phyloP scores from a whole-genome alignment of 2,329 filamentous ascomycete genomes.

The Colletotrichum navitas region DNA sequence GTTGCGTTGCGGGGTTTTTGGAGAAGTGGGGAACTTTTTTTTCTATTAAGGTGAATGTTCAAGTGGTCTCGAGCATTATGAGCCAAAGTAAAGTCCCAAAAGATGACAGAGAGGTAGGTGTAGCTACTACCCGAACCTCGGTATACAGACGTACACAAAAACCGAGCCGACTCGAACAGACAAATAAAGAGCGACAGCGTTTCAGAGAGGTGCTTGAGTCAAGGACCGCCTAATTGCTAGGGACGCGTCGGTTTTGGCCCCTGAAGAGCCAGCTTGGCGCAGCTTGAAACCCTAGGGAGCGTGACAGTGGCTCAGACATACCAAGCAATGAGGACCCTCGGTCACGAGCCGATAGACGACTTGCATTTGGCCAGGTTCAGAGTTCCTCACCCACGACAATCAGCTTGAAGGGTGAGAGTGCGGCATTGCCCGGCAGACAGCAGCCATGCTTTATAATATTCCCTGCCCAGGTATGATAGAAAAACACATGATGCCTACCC shows the following conservation, averaged over 20 bases:
- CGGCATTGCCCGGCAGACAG: too few species aligned
- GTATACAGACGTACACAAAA: not conserved
- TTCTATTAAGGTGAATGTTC: not conserved
- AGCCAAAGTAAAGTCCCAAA: not conserved
- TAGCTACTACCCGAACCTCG: too few species aligned
- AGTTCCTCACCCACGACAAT: not conserved
- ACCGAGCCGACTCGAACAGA: not conserved
- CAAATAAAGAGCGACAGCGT: not conserved
- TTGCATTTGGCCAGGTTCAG: not conserved
- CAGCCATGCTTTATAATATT: not conserved
- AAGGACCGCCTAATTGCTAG: not conserved
- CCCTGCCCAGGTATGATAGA: not conserved
- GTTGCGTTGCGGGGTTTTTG: not conserved
- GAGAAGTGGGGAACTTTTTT: not conserved
- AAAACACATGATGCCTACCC: not conserved
- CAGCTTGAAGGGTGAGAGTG: not conserved
- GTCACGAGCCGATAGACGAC: not conserved
- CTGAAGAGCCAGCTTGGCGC: conserved; percentile 2
- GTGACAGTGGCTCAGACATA: conserved; percentile 15
- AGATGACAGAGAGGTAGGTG: not conserved
- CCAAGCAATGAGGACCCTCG: not conserved
- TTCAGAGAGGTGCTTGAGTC: conserved; percentile 16
- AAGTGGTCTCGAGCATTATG: too few species aligned
- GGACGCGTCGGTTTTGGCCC: conserved; percentile 1
- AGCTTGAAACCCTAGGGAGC: conserved; percentile 10